Percentiles rank a stretch among this genome's conserved stretches.
Evolutionary conservation across 371 early-diverging fungal genomes (phyloP).

Genomic region (Rhizopus microsporus): DNA sequence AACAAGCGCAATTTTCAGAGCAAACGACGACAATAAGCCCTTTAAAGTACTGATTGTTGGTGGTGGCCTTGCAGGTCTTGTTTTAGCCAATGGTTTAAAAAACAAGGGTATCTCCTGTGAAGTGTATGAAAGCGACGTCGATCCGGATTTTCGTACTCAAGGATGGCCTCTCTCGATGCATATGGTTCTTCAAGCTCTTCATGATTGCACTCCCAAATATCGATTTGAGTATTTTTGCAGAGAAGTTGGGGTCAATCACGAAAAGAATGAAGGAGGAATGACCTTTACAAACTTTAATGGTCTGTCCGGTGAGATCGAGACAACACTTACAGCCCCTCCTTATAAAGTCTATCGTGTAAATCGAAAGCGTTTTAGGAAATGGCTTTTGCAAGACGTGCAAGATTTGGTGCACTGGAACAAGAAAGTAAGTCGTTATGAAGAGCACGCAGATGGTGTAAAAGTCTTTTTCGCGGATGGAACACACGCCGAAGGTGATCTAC

Average conservation of each 20-base stretch:
- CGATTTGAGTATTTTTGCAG: conserved; percentile 5
- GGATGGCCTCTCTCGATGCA: conserved; percentile 32
- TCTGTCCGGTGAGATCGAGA: conserved; percentile 1
- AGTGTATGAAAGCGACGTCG: conserved; percentile 34
- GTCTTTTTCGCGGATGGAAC: conserved; percentile 32
- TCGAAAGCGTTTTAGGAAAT: conserved; percentile 14
- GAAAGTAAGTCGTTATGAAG: conserved; percentile 9
- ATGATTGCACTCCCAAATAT: conserved; percentile 6
- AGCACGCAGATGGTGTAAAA: conserved; percentile 12
- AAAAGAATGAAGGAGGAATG: not conserved
- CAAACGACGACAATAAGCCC: no score
- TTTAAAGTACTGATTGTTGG: conserved; percentile 31
- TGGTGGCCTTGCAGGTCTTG: conserved; percentile 37
- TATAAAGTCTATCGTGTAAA: conserved; percentile 11
- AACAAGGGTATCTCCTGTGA: conserved; percentile 24
- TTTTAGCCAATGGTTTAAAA: conserved; percentile 32
- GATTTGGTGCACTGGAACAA: conserved; percentile 18
- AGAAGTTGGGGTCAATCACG: conserved; percentile 12
- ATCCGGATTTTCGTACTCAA: conserved; percentile 19
- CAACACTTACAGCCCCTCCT: not conserved
- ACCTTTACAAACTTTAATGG: conserved; percentile 11
- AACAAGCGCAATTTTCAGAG: no score
- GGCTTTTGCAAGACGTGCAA: conserved; percentile 12
- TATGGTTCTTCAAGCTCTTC: conserved; percentile 13
- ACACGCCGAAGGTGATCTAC: conserved; percentile 11